A percentile compares a stretch with the other conserved stretches of the same genome.
Evolutionary conservation across 139 green algal genomes (phyloP).

Genomic region (Chlorokybus atmophyticus): DNA sequence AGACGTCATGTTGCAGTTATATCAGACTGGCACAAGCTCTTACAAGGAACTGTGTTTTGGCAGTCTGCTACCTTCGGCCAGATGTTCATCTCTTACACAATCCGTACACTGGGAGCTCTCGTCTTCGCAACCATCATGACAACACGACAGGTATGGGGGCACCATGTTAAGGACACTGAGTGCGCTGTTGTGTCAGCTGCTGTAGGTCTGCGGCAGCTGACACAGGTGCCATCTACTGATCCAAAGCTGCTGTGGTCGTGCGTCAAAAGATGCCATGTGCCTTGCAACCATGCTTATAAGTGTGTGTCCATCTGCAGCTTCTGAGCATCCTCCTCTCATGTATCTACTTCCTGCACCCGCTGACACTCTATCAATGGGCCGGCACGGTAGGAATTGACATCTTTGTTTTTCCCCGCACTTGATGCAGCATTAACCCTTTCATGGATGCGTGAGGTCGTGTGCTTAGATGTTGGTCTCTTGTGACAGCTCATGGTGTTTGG

Average conservation of each 20-base stretch:
- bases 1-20: background rate
- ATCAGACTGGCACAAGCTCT: background rate
- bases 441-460: too few species aligned
- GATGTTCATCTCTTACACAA: conserved; percentile 71
- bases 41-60: background rate
- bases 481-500: conserved; percentile 42
- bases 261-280: background rate
- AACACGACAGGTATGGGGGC: conserved; percentile 35
- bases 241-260: background rate
- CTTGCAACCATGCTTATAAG: background rate
- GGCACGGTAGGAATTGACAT: conserved; percentile 40
- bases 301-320: conserved; percentile 30
- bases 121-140: conserved; percentile 91
- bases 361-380: conserved; percentile 35
- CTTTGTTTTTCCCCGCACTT: too few species aligned
- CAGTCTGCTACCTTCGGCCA: conserved; percentile 37
- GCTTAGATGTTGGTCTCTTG: too few species aligned
- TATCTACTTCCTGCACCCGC: conserved; percentile 65
- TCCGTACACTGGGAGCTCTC: conserved; percentile 61
- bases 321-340: conserved; percentile 78
- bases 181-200: background rate
- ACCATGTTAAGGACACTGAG: too few species aligned
- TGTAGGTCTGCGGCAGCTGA: background rate
- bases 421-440: too few species aligned
- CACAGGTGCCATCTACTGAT: background rate